Percentiles rank a stretch among this genome's conserved stretches.
These are phyloP conservation scores for Beverwykella pulmonaria DNA, from an alignment of 495 filamentous ascomycete genomes.

Conservation along the genomic window DNA sequence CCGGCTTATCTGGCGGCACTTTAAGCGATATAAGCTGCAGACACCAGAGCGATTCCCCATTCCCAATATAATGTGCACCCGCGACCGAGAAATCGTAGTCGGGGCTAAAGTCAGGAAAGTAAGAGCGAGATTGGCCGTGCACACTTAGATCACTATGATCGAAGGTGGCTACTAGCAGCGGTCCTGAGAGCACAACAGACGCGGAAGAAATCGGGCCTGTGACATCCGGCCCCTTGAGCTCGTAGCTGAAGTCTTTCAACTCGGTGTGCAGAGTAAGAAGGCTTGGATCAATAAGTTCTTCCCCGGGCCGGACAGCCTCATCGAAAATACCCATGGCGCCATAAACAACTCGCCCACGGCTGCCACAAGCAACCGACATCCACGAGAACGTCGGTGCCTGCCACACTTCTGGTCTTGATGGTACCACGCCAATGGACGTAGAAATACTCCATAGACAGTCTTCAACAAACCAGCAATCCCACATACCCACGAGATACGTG, in stretches of 20 bases:
- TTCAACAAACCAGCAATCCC: slow-evolving; percentile 13
- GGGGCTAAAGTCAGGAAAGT: neutral
- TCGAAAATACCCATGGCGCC: neutral
- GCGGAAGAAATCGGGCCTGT: neutral
- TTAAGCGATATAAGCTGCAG: neutral
- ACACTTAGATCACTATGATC: neutral
- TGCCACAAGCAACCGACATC: slow-evolving; percentile 18
- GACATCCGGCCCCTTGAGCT: neutral
- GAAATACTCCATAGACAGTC: slow-evolving; percentile 12
- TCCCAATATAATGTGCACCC: neutral
- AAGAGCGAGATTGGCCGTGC: neutral
- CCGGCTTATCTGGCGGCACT: neutral
- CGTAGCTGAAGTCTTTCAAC: neutral
- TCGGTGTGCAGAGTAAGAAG: neutral
- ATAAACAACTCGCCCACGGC: neutral
- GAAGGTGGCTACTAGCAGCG: neutral
- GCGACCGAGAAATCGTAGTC: neutral
- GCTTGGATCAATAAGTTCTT: neutral
- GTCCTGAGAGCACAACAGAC: neutral
- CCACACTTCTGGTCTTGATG: neutral
- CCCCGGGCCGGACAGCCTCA: neutral
- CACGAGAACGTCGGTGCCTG: slow-evolving; percentile 25
- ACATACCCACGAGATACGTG: slow-evolving; percentile 22
- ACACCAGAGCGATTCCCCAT: neutral
- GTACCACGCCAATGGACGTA: neutral